Base-by-base conservation (phyloP, 78 protist species). In the Cavenderia fasciculata region DNA sequence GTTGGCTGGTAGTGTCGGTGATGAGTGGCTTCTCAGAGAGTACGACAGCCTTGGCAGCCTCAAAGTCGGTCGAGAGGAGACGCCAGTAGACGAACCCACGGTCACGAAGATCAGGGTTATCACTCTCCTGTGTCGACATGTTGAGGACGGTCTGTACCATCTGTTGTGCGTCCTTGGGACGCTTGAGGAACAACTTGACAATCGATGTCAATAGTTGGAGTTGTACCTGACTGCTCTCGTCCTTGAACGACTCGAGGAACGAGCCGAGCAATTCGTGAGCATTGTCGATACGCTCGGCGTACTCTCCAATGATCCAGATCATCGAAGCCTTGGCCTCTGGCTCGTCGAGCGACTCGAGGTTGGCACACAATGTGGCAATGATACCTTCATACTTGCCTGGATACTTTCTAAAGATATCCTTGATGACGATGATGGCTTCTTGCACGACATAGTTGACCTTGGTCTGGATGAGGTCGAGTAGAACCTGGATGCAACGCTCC, bases 301-400 rank as follows among this genome's bases (percentile, higher is more conserved):
- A 99, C 90, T 99, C 99, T 52, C 99, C 99, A 21, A 99, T 85
- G 78, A 99, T 98, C 99, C 99, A 99, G 41, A 99, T 92, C 99
- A 99, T 97, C n/a, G 99, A 82, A 0, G 96, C 95, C 93, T 98
- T 98, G 61, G 99, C 99, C 78, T 98, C 99, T n/a, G 99, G 98
- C 85, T 99, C 99, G 92, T 99, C 99, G 44, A 99, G 98, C 12
- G 97, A 93, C 70, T 98, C 99, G 57, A 99, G 97, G 69, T 98
- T 98, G 79, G 97, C 98, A 92, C 99, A 98, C 41, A 99, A 95
- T 19, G 90, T 85, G 31, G 94, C 99, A 63, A 99, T 99, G 96
- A 98, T 89, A 44, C 89, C 54, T 93, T 99, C 99, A 91, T 98
- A 99, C 59, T 85, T 72, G 95, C 92, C 85, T 72, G 99, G 98